Evolutionary conservation across 148 eudicot species (phyloP), one percentile per base, ranked within the genome.

Genomic region (Persicaria tinctoria): DNA sequence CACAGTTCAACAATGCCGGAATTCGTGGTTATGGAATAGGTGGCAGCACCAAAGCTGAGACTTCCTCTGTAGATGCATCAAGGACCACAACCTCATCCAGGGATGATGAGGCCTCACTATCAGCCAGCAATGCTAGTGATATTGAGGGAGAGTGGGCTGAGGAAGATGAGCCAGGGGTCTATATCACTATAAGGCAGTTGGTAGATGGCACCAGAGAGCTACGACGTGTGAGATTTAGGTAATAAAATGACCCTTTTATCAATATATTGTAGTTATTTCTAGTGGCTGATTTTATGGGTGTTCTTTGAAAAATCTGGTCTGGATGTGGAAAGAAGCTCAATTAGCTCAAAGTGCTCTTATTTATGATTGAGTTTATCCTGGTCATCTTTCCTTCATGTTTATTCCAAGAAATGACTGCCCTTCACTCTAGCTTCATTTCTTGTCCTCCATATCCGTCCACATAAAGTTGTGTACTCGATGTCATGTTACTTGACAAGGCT

Each of bases 221-320:
- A 0, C 86, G 97, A 38, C 93, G 98, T 50, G 97, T 95, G 75
- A 85, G 97, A 87, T 96, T 96, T 90, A 95, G 98, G 98, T 90
- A 89, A 74, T 68, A 53, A 44, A 72, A 59, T 51, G 5, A 16
- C 57, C 13, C 17, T 11, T 7, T 62, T 17, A 13, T 12, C 68
- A 11, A 7, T 18, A 20, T 6, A 8, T 17, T 62, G 68, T 14
- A 13, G 16, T 51, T n/a, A 51, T 12, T 51, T 12, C 14, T 51
- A 12, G 56, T 3, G n/a, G 56, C 16, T 11, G 56, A 12, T 51
- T 3, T 12, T 51, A 55, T 16, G 14, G 60, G 41, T 32, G 41
- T 32, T 32, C 41, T 32, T 32, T 32, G 2, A 3, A 32, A 14
- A 55, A 17, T 20, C 23, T 56, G 2, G 3, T 56, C 1, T 4